Percentiles rank a stretch among this genome's conserved stretches.
Conservation (phyloP, 2,329 filamentous ascomycete genomes). For the Aspergillus hiratsukae region DNA sequence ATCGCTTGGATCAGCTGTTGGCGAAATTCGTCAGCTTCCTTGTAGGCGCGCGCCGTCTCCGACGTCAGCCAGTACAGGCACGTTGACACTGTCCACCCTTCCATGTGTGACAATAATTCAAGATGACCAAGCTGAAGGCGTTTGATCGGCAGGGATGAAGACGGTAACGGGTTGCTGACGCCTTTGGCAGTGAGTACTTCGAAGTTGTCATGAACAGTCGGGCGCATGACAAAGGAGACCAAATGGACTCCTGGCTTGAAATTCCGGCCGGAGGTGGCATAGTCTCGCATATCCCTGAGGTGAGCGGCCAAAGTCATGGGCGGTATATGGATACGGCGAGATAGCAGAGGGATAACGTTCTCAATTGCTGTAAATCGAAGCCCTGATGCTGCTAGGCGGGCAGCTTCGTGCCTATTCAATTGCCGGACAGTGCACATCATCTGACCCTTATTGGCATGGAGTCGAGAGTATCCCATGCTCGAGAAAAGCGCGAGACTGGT, state of each 20-base stretch:
- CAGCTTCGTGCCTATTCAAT: slow-evolving; percentile 55
- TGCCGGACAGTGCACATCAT: slow-evolving; percentile 73
- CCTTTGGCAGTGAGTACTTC: slow-evolving; percentile 58
- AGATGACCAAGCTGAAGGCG: slow-evolving; percentile 53
- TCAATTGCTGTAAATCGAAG: slow-evolving; percentile 71
- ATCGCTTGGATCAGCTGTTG: slow-evolving; percentile 43
- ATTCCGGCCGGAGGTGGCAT: slow-evolving; percentile 32
- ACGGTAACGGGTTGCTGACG: slow-evolving; percentile 58
- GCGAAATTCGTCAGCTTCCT: slow-evolving; percentile 36
- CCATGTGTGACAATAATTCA: slow-evolving; percentile 46
- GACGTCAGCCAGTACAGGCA: slow-evolving; percentile 34
- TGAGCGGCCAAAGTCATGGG: slow-evolving; percentile 56
- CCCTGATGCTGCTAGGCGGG: slow-evolving; percentile 64
- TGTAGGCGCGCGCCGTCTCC: slow-evolving; percentile 19
- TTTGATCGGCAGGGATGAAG: slow-evolving; percentile 51
- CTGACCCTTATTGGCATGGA: slow-evolving; percentile 61
- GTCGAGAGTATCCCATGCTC: slow-evolving; percentile 24
- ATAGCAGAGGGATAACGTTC: slow-evolving; percentile 65
- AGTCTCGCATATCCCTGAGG: slow-evolving; percentile 61
- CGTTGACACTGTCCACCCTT: slow-evolving; percentile 35
- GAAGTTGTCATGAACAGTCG: slow-evolving; percentile 54
- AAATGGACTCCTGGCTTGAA: slow-evolving; percentile 39
- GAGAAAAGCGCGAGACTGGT: slow-evolving; percentile 25
- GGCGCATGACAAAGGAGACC: slow-evolving; percentile 40
- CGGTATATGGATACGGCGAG: slow-evolving; percentile 70